Evolutionary conservation across 176 grass and related monocot genomes (phyloP), one percentile per base, ranked within the genome.

Genomic region (Oryza meyeriana): DNA sequence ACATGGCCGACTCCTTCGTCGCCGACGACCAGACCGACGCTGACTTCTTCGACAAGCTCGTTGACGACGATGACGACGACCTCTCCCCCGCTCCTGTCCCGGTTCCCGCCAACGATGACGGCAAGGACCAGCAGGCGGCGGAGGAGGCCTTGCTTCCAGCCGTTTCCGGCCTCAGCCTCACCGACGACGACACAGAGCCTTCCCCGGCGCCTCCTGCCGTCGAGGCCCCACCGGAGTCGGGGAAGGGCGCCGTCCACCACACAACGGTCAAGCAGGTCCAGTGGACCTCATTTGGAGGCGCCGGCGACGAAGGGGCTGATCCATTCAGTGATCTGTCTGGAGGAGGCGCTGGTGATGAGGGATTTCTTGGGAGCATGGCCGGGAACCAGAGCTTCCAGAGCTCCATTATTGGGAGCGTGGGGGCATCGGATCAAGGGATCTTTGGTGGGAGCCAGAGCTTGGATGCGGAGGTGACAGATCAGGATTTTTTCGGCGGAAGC

Each of bases 21-120:
- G 35, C 58, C 32, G 95, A 95, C 20, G 96, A 99, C 79, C 93
- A 93, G 58, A 92, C 93, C 5, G 91, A 95, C 73, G 93, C 85
- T 69, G 93, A 99, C 89, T 99, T 99, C 88, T 99, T 99, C 78
- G 80, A 98, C 86, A 98, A 91, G 66, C 89, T 98, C 12, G 95
- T 94, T 33, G 77, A 88, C 40, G 92, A 94, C 65, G 85, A 94
- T 61, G 85, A 94, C 24, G 70, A 42, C 7, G 79, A 40, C 66
- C 12, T 14, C n/a, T 84, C 84, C 29, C 9, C 83, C 6, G 47
- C 13, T 30, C 50, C 86, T 1, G 80, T 3, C 13, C 66, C 69
- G 20, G 27, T 57, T n/a, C 67, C 69, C 28, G 20, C 69, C 70
- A 64, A 64, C 28, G 29, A 24, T 5, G 70, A 1, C 9, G 47